Conservation (phyloP, 148 eudicot species). For the Chenopodium album region DNA sequence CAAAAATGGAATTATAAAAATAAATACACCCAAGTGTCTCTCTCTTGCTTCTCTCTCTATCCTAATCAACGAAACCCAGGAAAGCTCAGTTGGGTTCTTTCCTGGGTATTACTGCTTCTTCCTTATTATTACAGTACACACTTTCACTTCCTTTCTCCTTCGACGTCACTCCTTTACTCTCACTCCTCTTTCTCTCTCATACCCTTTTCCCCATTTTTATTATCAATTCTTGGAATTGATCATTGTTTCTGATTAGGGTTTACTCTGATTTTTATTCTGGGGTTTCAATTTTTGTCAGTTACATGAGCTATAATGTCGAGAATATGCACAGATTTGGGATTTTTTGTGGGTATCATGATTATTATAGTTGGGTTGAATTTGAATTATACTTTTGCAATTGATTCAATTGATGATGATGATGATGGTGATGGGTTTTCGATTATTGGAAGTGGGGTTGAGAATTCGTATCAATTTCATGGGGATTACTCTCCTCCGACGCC, state of each 20-base stretch:
- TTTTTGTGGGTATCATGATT: neutral
- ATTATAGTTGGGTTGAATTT: neutral
- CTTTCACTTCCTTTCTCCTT: neutral
- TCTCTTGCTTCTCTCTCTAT: neutral
- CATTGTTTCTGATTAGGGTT: neutral
- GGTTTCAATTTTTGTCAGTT: neutral
- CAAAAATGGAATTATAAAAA: neutral
- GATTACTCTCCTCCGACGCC: slow-evolving; percentile 79
- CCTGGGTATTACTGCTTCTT: neutral
- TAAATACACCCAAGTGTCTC: no score
- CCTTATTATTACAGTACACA: no score
- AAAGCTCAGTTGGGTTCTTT: neutral
- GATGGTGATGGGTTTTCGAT: slow-evolving; percentile 14
- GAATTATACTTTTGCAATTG: slow-evolving; percentile 12
- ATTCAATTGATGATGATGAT: neutral
- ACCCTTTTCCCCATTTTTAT: neutral
- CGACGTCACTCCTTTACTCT: neutral
- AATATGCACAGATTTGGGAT: neutral
- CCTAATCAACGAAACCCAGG: neutral
- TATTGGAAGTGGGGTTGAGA: neutral
- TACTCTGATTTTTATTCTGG: no score
- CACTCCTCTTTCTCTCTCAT: neutral
- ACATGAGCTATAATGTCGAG: slow-evolving; percentile 18
- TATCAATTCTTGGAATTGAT: neutral
- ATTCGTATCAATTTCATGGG: slow-evolving; percentile 39